A percentile compares a stretch with the other conserved stretches of the same genome.
These are phyloP conservation scores for Thymus quinquecostatus DNA, from an alignment of 257 asterid genomes.

Conservation along the genomic window DNA sequence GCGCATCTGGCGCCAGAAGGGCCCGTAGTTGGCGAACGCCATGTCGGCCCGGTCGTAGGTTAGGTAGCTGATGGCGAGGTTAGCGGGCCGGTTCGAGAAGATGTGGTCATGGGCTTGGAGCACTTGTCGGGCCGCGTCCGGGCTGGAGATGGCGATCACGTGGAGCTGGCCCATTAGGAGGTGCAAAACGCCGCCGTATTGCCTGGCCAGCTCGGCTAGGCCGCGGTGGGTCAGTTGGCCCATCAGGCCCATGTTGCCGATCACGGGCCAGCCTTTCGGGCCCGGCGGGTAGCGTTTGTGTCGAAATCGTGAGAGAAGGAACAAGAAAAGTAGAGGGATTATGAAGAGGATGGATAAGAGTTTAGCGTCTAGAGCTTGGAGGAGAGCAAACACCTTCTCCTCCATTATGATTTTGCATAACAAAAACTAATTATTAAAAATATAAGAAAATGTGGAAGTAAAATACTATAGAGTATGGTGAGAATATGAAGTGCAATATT, in stretches of 20 bases:
- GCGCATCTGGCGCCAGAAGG: slow-evolving; percentile 94
- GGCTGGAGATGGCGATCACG: slow-evolving; percentile 63
- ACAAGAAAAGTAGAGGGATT: slow-evolving; percentile 37
- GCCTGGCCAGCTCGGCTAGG: slow-evolving; percentile 60
- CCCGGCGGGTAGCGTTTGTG: slow-evolving; percentile 81
- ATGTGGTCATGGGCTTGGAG: slow-evolving; percentile 77
- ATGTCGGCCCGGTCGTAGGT: slow-evolving; percentile 82
- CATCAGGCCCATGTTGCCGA: slow-evolving; percentile 71
- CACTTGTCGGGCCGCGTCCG: slow-evolving; percentile 77
- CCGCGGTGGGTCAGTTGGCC: slow-evolving; percentile 85
- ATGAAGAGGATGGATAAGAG: slow-evolving; percentile 32
- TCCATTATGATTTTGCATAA: slow-evolving; percentile 27
- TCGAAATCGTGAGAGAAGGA: slow-evolving; percentile 34
- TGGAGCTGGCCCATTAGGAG: slow-evolving; percentile 67
- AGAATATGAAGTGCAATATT: background rate
- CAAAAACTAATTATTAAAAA: background rate
- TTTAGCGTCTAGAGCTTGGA: slow-evolving; percentile 35
- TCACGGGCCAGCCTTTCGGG: slow-evolving; percentile 78
- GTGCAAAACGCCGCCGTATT: slow-evolving; percentile 75
- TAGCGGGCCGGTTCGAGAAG: slow-evolving; percentile 83
- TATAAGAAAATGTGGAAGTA: background rate
- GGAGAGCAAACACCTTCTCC: slow-evolving; percentile 17
- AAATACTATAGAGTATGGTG: background rate
- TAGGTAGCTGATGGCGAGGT: slow-evolving; percentile 66
- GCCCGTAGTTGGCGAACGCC: slow-evolving; percentile 92